Conservation (phyloP, 345 rosid genomes). For the Boechera divaricarpa region DNA sequence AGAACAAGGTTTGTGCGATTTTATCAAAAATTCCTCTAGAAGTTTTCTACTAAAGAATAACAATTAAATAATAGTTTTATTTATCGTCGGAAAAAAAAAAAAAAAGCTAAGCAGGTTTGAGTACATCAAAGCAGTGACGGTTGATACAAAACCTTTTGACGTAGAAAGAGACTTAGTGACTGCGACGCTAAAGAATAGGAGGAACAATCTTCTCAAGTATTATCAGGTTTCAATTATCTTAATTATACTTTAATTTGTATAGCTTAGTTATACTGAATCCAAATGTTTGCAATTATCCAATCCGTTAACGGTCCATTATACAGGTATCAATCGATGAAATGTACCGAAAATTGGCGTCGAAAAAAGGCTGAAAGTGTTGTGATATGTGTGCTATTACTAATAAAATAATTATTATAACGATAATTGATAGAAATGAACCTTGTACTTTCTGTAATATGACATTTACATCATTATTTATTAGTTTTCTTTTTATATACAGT, state of each 20-base stretch:
- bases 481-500: too few relatives aligned
- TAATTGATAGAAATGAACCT: neutral
- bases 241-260: neutral
- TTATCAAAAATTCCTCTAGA: conserved; percentile 4
- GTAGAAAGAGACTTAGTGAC: conserved; percentile 87
- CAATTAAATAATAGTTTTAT: neutral
- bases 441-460: neutral
- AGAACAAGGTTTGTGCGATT: conserved; percentile 61
- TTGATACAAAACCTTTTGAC: conserved; percentile 68
- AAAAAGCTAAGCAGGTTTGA: conserved; percentile 79
- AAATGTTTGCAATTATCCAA: neutral
- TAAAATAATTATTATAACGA: too few relatives aligned
- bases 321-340: conserved; percentile 73
- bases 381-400: neutral
- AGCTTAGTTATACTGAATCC: neutral
- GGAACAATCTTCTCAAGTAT: conserved; percentile 66
- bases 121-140: conserved; percentile 61
- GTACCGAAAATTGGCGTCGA: conserved; percentile 51
- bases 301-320: conserved; percentile 3
- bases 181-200: conserved; percentile 83
- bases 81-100: neutral
- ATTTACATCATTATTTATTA: neutral
- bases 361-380: conserved; percentile 32
- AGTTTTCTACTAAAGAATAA: neutral
- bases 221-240: conserved; percentile 60